Evolutionary conservation across 2,329 filamentous ascomycete genomes (phyloP), one percentile per base, ranked within the genome.

Genomic region (Penicillium capsulatum): DNA sequence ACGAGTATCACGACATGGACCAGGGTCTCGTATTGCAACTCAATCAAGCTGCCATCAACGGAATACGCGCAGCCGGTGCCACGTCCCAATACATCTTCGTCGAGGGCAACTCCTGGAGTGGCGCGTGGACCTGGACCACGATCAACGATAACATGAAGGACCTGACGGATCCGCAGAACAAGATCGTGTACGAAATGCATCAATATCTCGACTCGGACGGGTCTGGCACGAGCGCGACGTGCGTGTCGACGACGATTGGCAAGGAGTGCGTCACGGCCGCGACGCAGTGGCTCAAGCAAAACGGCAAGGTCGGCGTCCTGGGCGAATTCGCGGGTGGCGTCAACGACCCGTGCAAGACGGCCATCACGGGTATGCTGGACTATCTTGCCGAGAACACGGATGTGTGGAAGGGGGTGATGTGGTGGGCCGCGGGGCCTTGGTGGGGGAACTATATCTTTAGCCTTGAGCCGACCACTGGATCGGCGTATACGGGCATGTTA

Each of bases 1-100:
- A 83, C 61, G 79, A 83, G 68, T 81, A 78, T 61, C 69, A 83
- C 58, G 73, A 74, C 57, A 79, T 81, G 72, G 74, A 79, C 52
- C 76, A 81, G 60, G 60, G 59, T 1, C 70, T 81, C 9, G 78
- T 82, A 9, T 64, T 76, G 9, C 60, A 73, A 49, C 74, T 83
- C 34, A 83, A 82, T 70, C 79, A 83, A 59, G 78, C 76, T 9
- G 80, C 79, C 45, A 80, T 83, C 51, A 58, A 80, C 54, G 76
- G 71, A 47, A 81, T 83, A 60, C 77, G 79, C 31, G 71, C 63
- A 5, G 71, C 77, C 4, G 79, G 79, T 7, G 79, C 79, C 6
- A 80, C 63, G 7, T 47, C 48, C n/a, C 76, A 80, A 50, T 76
- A 74, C 58, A 79, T 80, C 55, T 78, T 76, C n/a, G 74, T 75